A percentile compares a stretch with the other conserved stretches of the same genome.
Conservation (phyloP, 2,329 filamentous ascomycete species). For the Fusarium cicatricum region DNA sequence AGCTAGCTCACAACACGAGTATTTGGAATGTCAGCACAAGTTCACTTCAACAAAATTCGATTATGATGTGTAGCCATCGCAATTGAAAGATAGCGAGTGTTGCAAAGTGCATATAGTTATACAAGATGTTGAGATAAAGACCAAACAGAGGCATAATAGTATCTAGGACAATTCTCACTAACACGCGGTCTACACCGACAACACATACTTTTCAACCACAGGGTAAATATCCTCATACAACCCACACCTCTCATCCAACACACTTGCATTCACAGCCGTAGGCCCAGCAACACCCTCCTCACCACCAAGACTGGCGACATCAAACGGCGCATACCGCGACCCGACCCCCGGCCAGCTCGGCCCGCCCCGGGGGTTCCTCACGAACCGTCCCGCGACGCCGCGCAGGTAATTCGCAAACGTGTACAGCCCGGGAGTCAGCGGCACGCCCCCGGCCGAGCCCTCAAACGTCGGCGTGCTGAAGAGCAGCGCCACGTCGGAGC, state of each 20-base stretch:
- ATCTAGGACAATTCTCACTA: too few species aligned
- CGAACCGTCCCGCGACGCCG: constrained; percentile 36
- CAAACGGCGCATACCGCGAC: constrained; percentile 30
- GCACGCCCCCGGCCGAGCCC: background rate
- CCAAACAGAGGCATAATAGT: too few species aligned
- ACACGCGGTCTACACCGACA: background rate
- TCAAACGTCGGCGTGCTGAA: constrained; percentile 33
- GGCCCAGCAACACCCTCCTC: constrained; percentile 9
- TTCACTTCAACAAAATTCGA: too few species aligned
- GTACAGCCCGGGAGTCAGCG: constrained; percentile 33
- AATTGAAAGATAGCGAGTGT: too few species aligned
- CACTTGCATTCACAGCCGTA: constrained; percentile 25
- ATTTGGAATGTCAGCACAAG: too few species aligned
- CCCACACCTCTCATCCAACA: constrained; percentile 30
- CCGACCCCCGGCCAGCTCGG: constrained; percentile 40
- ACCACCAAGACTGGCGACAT: constrained; percentile 24
- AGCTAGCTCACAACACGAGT: too few species aligned
- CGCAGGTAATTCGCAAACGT: constrained; percentile 37
- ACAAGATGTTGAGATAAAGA: too few species aligned
- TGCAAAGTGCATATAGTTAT: too few species aligned
- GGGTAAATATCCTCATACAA: constrained; percentile 31
- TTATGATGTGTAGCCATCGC: too few species aligned
- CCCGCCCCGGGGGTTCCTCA: constrained; percentile 34
- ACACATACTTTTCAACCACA: constrained; percentile 21
- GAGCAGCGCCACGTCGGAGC: constrained; percentile 37